phyloP scores from a whole-genome alignment of 176 grass and related monocot species.

The Areca catechu region DNA sequence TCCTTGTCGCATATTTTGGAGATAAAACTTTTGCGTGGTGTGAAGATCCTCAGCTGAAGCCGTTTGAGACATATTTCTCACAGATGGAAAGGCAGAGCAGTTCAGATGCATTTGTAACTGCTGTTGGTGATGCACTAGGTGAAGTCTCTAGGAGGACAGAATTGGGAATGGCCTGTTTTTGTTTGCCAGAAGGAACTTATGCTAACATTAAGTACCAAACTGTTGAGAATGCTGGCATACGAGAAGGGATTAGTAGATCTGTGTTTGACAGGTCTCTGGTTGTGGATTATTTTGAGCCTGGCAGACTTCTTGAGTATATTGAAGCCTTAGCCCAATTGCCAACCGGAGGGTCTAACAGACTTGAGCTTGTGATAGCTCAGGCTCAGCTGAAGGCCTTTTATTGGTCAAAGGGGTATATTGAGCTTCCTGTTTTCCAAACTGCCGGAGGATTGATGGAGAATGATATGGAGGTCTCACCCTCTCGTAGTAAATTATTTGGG shows the following conservation, averaged over 20 bases:
- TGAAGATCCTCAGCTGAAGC: conserved; percentile 81
- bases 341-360: conserved; percentile 40
- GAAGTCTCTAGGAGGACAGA: conserved; percentile 73
- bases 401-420: conserved; percentile 57
- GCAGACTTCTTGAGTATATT: conserved; percentile 61
- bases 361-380: conserved; percentile 55
- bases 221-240: conserved; percentile 90
- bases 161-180: conserved; percentile 69
- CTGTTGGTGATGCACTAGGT: conserved; percentile 63
- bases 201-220: conserved; percentile 43
- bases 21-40: conserved; percentile 99
- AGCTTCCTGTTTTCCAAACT: conserved; percentile 63
- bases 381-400: conserved; percentile 84
- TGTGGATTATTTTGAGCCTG: conserved; percentile 53
- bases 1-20: conserved; percentile 87
- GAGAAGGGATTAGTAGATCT: conserved; percentile 55
- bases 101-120: conserved; percentile 55
- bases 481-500: conserved; percentile 18
- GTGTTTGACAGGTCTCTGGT: conserved; percentile 45
- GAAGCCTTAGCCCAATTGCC: conserved; percentile 50
- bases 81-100: conserved; percentile 89
- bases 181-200: conserved; percentile 47
- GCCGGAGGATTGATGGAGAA: conserved; percentile 47
- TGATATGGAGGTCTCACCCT: conserved; percentile 16
- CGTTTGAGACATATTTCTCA: conserved; percentile 61